Conservation (phyloP, 2,329 filamentous ascomycete genomes). For the Simplicillium aogashimaense region DNA sequence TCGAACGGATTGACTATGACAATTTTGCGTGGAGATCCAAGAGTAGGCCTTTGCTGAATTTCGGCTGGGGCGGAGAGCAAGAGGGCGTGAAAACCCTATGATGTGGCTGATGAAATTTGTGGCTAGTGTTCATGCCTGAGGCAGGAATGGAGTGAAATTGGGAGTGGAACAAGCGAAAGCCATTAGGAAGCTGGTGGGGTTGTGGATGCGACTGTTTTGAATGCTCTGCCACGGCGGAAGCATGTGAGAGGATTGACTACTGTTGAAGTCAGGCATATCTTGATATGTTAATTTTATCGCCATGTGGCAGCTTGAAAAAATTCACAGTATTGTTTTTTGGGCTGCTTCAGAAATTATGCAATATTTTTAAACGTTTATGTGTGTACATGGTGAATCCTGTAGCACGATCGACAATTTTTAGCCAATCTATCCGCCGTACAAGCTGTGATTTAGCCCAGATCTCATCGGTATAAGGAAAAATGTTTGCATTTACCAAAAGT, state of each 20-base stretch:
- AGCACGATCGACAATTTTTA: background rate
- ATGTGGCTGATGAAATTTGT: constrained; percentile 7
- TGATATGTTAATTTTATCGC: no score
- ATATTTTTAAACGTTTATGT: no score
- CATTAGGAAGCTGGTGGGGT: no score
- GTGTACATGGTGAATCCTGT: constrained; percentile 3
- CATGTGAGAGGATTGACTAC: no score
- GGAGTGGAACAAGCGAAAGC: no score
- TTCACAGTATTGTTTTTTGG: background rate
- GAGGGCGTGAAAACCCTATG: constrained; percentile 28
- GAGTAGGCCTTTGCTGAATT: constrained; percentile 12
- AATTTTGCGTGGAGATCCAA: constrained; percentile 19
- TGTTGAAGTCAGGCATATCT: no score
- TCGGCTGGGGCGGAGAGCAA: constrained; percentile 14
- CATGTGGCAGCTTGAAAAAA: no score
- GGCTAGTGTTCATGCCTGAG: constrained; percentile 9
- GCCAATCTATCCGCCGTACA: constrained; percentile 1
- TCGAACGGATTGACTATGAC: constrained; percentile 24
- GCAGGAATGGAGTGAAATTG: constrained; percentile 1
- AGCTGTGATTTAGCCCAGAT: constrained; percentile 16
- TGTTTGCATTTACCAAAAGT: no score
- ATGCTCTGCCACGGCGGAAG: no score
- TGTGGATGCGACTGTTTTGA: background rate
- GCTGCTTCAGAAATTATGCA: no score
- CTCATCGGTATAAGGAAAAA: no score